phyloP scores from a whole-genome alignment of 2,329 filamentous ascomycete genomes.

The Akanthomyces lecanii region DNA sequence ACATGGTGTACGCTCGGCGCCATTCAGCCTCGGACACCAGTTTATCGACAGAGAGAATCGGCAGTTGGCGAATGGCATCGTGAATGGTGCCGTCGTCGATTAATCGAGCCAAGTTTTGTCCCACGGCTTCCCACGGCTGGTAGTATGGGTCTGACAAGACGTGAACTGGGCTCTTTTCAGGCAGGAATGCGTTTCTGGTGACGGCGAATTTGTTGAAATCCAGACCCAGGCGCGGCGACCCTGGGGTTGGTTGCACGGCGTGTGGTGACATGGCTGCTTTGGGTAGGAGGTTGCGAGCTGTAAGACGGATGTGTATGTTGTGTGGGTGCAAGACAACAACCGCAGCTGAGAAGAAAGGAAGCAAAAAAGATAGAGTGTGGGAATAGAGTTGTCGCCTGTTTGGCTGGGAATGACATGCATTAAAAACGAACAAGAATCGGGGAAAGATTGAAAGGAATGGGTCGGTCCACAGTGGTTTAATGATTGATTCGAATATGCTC shows the following conservation, averaged over 20 bases:
- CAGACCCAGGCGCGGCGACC: constrained; percentile 20
- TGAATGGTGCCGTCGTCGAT: constrained; percentile 63
- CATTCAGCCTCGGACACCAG: constrained; percentile 67
- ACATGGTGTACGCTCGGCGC: constrained; percentile 73
- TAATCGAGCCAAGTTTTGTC: constrained; percentile 62
- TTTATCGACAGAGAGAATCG: constrained; percentile 62
- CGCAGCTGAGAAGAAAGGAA: too few relatives aligned
- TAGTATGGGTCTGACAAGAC: constrained; percentile 69
- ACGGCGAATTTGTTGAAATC: constrained; percentile 36
- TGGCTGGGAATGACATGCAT: background rate
- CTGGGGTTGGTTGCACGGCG: constrained; percentile 27
- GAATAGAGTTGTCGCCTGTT: background rate
- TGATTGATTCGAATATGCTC: background rate
- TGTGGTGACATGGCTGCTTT: constrained; percentile 40
- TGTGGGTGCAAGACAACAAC: too few relatives aligned
- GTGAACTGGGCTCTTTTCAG: constrained; percentile 62
- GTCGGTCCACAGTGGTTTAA: background rate
- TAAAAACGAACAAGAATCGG: constrained; percentile 1
- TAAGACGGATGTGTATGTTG: too few relatives aligned
- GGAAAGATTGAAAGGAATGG: background rate
- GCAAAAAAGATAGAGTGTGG: background rate
- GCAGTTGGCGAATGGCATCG: constrained; percentile 59
- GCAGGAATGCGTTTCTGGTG: constrained; percentile 69
- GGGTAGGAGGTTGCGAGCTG: background rate
- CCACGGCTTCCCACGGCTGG: constrained; percentile 70